Evolutionary conservation across 768 basidiomycete genomes (phyloP), one percentile per base, ranked within the genome.

Genomic region (Boletus rufocinnamomeus): DNA sequence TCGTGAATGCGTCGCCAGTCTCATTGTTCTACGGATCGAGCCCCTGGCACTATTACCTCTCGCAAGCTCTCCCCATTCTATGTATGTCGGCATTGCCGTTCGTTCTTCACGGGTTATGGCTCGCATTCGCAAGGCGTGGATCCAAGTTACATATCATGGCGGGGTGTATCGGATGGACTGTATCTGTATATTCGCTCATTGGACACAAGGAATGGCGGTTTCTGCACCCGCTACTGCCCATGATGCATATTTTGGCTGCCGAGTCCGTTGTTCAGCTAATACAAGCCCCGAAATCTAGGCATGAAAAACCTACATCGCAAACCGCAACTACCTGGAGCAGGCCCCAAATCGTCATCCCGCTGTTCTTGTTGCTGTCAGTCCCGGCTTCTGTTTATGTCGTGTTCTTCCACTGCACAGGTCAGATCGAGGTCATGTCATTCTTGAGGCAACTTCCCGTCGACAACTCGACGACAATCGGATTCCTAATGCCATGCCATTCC

Each of bases 141-240:
- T 57, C 61, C 47, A 75, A 74, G 28, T 45, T 80, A 27, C 72
- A 64, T 44, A 77, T 74, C 21, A 78, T 93, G 67, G 71, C 85
- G 0, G 75, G 73, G 79, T 27, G 73, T 52, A 63, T 88, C 2
- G 60, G 75, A 21, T 93, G 90, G 88, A 85, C 88, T 0, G 70
- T 87, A 32, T 66, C 68, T 3, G 69, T 89, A 7, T 94, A 92
- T 70, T 98, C 96, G 9, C 60, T 89, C 4, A 80, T 90, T 2
- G 88, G 89, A 2, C 97, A 99, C 77, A 98, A 98, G 67, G 97
- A 99, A 79, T 98, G 95, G 94, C 82, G 97, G 9, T 98, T 99
- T 76, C 76, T 98, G 8, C 95, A 98, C 63, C 95, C 96, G 0
- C 71, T 98, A 21, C 78, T 98, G 4, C 95, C 97, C 1, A 73